Conservation (phyloP, 1,284 basidiomycete genomes). For the Trichosporon sp. region DNA sequence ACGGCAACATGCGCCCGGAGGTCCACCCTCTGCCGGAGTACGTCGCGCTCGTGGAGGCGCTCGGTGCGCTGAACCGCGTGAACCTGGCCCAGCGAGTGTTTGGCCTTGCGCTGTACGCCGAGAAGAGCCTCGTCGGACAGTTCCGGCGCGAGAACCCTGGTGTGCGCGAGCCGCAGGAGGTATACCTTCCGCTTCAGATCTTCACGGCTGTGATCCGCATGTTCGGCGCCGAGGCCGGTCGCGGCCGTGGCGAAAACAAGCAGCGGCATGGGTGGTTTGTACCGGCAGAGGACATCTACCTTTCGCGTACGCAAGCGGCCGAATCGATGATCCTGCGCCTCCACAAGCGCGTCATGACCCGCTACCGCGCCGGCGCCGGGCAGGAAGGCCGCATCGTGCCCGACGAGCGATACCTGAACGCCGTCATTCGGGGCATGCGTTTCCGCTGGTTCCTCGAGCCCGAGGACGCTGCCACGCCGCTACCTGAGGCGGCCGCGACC, state of each 20-base stretch:
- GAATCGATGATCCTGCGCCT: constrained; percentile 11
- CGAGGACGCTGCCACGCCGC: neutral
- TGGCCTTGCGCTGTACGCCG: constrained; percentile 21
- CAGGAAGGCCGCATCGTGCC: constrained; percentile 8
- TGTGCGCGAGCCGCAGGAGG: neutral
- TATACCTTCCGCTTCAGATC: constrained; percentile 25
- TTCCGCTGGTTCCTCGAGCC: constrained; percentile 6
- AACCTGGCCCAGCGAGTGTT: constrained; percentile 38
- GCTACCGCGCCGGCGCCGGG: neutral
- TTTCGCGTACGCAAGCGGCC: constrained; percentile 9
- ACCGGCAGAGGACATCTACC: neutral
- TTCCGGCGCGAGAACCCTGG: neutral
- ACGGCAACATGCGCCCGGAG: constrained; percentile 16
- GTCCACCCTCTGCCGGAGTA: constrained; percentile 24
- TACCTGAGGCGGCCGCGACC: neutral
- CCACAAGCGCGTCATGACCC: neutral
- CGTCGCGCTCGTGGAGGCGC: constrained; percentile 23
- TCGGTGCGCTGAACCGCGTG: constrained; percentile 29
- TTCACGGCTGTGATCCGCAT: constrained; percentile 32
- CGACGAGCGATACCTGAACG: constrained; percentile 24
- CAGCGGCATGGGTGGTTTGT: neutral
- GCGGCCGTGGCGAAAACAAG: neutral
- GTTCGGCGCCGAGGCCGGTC: constrained; percentile 16
- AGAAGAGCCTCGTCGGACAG: constrained; percentile 8
- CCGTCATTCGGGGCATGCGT: constrained; percentile 15